Evolutionary conservation across 2,329 filamentous ascomycete genomes (phyloP), one percentile per base, ranked within the genome.

Genomic region (Aspergillus versicolor): DNA sequence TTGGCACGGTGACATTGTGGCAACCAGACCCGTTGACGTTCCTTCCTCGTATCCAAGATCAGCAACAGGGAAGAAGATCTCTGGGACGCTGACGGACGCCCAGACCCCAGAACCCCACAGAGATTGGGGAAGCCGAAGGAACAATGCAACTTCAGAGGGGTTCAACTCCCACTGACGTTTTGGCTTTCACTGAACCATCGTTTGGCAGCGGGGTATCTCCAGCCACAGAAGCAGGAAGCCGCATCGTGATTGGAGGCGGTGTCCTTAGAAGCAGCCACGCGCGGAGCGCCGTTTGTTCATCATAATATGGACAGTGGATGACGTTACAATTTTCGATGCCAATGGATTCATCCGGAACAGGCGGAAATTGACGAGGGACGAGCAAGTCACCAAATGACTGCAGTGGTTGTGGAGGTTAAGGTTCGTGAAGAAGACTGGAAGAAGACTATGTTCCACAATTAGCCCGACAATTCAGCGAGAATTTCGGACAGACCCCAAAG

Each of bases 31-130:
- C 41, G 54, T 52, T 40, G 7, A 32, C 51, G 27, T 30, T 54
- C 54, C 56, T 49, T 48, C 44, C 27, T 57, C 50, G 50, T 62
- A 48, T 59, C 56, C 58, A 38, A 54, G 42, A 57, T 44, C 17
- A 48, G 58, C 21, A 61, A 49, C 8, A 6, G 5, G 40, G 21
- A 13, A 15, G 58, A 37, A 44, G 56, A 62, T 67, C 57, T n/a
- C 61, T 56, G 43, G 44, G 9, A 27, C 48, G 9, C 50, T 57
- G 55, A 53, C 49, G 45, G 40, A 38, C 40, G 55, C 55, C 55
- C 49, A 57, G 49, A 40, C 43, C 24, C 34, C 44, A 30, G 12
- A n/a, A 9, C 53, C 44, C 55, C 44, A 38, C 50, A 50, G 48
- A 43, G 32, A 15, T 22, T 55, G 38, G 46, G 22, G 45, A 49